Evolutionary conservation across 768 basidiomycete genomes (phyloP).

Genomic region (Tulasnella sp.): DNA sequence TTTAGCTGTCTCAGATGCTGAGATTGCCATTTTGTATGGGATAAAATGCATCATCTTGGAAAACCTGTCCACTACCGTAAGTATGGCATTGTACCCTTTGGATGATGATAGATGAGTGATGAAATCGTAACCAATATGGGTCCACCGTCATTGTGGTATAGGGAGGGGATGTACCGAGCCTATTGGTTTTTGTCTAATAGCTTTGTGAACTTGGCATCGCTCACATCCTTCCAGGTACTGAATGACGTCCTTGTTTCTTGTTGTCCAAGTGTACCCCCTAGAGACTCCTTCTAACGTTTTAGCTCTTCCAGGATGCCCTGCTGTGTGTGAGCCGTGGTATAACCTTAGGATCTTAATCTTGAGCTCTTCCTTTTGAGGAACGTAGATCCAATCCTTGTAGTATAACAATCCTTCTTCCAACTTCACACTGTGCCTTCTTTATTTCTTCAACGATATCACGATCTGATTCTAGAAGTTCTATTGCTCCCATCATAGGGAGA

Average conservation of each 20-base stretch:
- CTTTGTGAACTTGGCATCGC: slow-evolving; percentile 19
- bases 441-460: neutral
- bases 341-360: neutral
- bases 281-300: slow-evolving; percentile 18
- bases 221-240: slow-evolving; percentile 22
- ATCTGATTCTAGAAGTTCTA: neutral
- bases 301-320: slow-evolving; percentile 14
- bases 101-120: slow-evolving; percentile 12
- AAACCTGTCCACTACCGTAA: slow-evolving; percentile 1
- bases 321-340: neutral
- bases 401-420: neutral
- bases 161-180: slow-evolving; percentile 21
- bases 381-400: slow-evolving; percentile 1
- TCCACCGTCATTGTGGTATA: slow-evolving; percentile 21
- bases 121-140: slow-evolving; percentile 21
- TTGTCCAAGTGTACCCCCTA: slow-evolving; percentile 19
- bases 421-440: neutral
- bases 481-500: neutral
- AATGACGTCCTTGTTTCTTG: slow-evolving; percentile 16
- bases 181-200: slow-evolving; percentile 1
- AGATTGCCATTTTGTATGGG: neutral
- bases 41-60: slow-evolving; percentile 6
- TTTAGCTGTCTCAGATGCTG: neutral
- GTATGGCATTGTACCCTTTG: neutral
- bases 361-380: neutral